These are phyloP conservation scores for Penicillium sp. DNA, from an alignment of 2,329 filamentous ascomycete species.

Conservation along the genomic window DNA sequence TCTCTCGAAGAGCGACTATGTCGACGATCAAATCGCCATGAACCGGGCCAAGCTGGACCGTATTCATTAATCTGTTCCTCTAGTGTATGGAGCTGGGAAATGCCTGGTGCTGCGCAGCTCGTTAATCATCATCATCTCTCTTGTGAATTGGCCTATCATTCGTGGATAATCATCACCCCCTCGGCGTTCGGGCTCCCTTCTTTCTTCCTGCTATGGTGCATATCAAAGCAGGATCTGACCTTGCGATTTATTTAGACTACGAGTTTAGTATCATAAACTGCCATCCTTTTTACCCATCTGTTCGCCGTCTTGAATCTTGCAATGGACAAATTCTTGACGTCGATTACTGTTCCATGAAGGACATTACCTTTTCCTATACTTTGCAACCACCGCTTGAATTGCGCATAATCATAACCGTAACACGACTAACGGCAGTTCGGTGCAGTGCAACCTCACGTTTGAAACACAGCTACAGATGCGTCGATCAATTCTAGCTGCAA, in stretches of 20 bases:
- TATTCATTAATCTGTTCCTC: constrained; percentile 35
- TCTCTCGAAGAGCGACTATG: constrained; percentile 68
- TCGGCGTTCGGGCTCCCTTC: constrained; percentile 25
- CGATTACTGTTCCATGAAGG: background rate
- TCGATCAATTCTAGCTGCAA: background rate
- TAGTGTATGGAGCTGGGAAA: constrained; percentile 19
- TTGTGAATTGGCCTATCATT: constrained; percentile 6
- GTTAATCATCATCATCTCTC: constrained; percentile 13
- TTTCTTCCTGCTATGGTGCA: constrained; percentile 1
- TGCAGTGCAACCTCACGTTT: background rate
- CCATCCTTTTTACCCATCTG: background rate
- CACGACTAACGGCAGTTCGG: too few species aligned
- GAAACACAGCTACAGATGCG: background rate
- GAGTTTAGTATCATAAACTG: constrained; percentile 21
- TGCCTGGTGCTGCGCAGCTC: constrained; percentile 34
- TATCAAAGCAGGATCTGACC: constrained; percentile 5
- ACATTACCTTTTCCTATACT: background rate
- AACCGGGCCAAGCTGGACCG: constrained; percentile 72
- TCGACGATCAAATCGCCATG: constrained; percentile 79
- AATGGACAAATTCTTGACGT: background rate
- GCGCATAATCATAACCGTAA: background rate
- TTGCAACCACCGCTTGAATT: too few species aligned
- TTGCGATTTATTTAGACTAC: constrained; percentile 19
- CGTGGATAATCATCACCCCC: constrained; percentile 20
- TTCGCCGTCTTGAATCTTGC: background rate